Conservation (phyloP, 371 early-diverging fungal genomes). For the Mortierella sp. region DNA sequence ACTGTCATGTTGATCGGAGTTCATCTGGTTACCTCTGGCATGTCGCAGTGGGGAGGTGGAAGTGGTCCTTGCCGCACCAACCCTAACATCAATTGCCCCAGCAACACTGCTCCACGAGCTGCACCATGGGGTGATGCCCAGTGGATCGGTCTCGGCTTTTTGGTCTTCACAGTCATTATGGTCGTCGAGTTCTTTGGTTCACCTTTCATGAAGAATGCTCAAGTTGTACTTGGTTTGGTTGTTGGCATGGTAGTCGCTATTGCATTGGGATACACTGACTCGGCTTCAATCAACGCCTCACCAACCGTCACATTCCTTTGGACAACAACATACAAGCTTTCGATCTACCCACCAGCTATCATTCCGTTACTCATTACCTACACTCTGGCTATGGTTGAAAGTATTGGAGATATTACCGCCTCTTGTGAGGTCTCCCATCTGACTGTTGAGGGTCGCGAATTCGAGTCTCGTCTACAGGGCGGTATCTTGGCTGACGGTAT, state of each 20-base stretch:
- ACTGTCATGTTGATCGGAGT: constrained; percentile 73
- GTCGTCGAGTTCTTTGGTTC: constrained; percentile 75
- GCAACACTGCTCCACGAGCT: constrained; percentile 66
- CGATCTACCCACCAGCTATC: constrained; percentile 74
- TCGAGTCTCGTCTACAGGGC: constrained; percentile 72
- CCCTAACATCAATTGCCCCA: constrained; percentile 68
- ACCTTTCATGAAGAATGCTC: constrained; percentile 74
- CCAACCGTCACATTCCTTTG: constrained; percentile 71
- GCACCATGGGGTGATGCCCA: constrained; percentile 74
- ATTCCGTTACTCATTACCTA: constrained; percentile 73
- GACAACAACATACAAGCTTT: constrained; percentile 68
- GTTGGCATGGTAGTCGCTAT: constrained; percentile 74
- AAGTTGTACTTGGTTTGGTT: constrained; percentile 71
- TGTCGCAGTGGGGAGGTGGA: constrained; percentile 74
- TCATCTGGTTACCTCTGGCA: constrained; percentile 65
- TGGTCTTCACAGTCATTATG: constrained; percentile 71
- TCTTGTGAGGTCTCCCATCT: constrained; percentile 74
- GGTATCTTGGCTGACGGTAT: constrained; percentile 76
- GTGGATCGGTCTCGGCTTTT: constrained; percentile 73
- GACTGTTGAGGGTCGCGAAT: constrained; percentile 71
- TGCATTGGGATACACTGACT: constrained; percentile 69
- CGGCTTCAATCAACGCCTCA: constrained; percentile 62
- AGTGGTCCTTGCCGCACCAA: constrained; percentile 58
- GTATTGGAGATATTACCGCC: constrained; percentile 75
- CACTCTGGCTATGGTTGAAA: constrained; percentile 65